Conservation (phyloP, 352 stramenopile genomes). For the Plasmopara halstedii region DNA sequence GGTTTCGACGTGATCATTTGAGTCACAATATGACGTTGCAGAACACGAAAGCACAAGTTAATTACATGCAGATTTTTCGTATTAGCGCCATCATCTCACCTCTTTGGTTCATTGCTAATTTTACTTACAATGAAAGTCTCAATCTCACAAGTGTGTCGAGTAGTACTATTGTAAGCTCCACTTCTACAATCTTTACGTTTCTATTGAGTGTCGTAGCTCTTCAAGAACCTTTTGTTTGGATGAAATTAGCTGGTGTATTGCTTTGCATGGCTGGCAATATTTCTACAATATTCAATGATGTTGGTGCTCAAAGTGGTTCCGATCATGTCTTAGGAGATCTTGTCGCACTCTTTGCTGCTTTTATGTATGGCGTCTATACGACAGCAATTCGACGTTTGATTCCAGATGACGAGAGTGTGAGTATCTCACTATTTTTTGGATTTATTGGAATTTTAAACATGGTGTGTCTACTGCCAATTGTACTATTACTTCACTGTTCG, state of each 20-base stretch:
- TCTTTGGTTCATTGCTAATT: constrained; percentile 94
- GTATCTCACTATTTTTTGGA: constrained; percentile 91
- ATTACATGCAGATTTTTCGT: constrained; percentile 32
- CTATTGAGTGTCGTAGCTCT: constrained; percentile 73
- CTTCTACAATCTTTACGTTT: constrained; percentile 92
- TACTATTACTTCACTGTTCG: constrained; percentile 52
- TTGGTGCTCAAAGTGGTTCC: constrained; percentile 10
- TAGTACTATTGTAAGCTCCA: constrained; percentile 92
- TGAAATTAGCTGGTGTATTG: constrained; percentile 79
- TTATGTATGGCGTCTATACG: constrained; percentile 94
- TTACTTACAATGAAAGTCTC: constrained; percentile 89
- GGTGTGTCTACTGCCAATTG: constrained; percentile 61
- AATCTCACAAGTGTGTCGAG: constrained; percentile 90
- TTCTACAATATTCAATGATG: constrained; percentile 78
- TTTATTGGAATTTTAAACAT: constrained; percentile 91
- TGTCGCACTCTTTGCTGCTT: constrained; percentile 62
- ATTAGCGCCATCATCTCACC: constrained; percentile 78
- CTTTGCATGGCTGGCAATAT: constrained; percentile 85
- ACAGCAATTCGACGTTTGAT: constrained; percentile 70
- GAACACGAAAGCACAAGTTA: constrained; percentile 24
- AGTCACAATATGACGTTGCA: constrained; percentile 28
- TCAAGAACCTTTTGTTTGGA: constrained; percentile 72
- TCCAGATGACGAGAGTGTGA: constrained; percentile 81
- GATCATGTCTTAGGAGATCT: constrained; percentile 55
- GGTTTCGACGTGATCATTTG: constrained; percentile 31